Base-by-base conservation (phyloP, 805 yeast genomes). In the Cephaloascus albidus region DNA sequence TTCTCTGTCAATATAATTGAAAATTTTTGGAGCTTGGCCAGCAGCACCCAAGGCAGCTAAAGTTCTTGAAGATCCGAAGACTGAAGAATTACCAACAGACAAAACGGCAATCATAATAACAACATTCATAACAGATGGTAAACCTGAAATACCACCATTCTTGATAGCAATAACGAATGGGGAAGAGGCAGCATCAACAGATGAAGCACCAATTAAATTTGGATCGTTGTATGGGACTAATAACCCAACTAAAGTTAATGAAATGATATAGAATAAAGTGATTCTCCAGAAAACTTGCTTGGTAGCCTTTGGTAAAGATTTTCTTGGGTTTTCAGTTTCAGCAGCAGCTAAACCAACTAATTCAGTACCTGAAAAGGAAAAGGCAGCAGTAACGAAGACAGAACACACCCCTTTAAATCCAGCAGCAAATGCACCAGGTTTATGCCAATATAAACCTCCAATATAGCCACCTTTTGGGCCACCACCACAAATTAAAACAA, bases 331-430 rank as follows among this genome's bases (percentile, higher is more conserved):
- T n/a, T n/a, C n/a, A 18, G 86, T 69, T 57, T 85, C 94, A 6
- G 89, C 89, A 26, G 89, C 84, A 10, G 88, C 83, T 33, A 84
- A 66, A 38, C 87, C 85, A 32, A 75, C 74, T 48, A 84, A 64
- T 58, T 84, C 93, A 15, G 85, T 73, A 43, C 90, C 90, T 33
- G 83, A 76, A 52, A 77, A 85, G 8, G 86, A 72, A 55, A 82
- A 85, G 0, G 89, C 86, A 14, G 90, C 87, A 31, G 83, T 76
- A 37, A 82, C 81, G 44, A 84, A 75, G 15, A 78, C 85, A 0
- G 84, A 66, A 51, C 81, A 75, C 38, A 83, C 74, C 43, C 87
- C 88, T 58, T 81, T 79, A 55, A 81, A 79, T 8, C 70, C 76
- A 44, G 70, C 62, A 10, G 76, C 72, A 51, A 84, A 80, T 0